Evolutionary conservation across 345 rosid genomes (phyloP), one percentile per base, ranked within the genome.

Genomic region (Lepidium africanum): DNA sequence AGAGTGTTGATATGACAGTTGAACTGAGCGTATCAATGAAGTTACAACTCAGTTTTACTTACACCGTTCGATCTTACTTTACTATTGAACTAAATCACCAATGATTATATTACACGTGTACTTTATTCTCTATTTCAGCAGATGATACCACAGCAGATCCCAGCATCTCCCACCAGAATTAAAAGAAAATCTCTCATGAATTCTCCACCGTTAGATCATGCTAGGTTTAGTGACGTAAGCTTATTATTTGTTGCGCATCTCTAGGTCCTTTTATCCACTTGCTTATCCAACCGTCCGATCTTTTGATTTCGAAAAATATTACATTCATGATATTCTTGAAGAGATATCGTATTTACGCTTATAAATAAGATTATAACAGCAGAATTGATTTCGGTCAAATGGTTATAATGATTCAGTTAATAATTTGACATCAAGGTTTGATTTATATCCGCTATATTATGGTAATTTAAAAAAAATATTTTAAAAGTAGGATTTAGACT

Each of bases 201-300:
- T n/a, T 63, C 8, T 0, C 27, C 70, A 75, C 78, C 74, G 78
- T 75, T 57, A 9, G 78, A 75, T 75, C 78, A 69, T 9, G 59
- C 59, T 43, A 8, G 11, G 19, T 66, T 54, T 38, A 38, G n/a
- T 75, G 74, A 69, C 65, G 65, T 69, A 39, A 32, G 69, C 33
- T 41, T 42, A 13, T 35, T 49, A n/a, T 54, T 54, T 19, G n/a
- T 49, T 47, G 60, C 69, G 64, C 73, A 67, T 74, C 73, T 68
- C 78, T 74, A 74, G 63, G 77, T 42, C 17, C 15, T 41, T 69
- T 13, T 49, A 69, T 48, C 73, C 59, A 37, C 59, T 59, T 69
- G 51, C 58, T 17, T 69, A 59, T 48, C 73, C 17, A 16, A 69
- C 66, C 73, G 66, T 69, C 41, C 73, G 59, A 59, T 69, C 33